Evolutionary conservation across 495 filamentous ascomycete genomes (phyloP), one percentile per base, ranked within the genome.

Genomic region (Hypomontagnella monticulosa): DNA sequence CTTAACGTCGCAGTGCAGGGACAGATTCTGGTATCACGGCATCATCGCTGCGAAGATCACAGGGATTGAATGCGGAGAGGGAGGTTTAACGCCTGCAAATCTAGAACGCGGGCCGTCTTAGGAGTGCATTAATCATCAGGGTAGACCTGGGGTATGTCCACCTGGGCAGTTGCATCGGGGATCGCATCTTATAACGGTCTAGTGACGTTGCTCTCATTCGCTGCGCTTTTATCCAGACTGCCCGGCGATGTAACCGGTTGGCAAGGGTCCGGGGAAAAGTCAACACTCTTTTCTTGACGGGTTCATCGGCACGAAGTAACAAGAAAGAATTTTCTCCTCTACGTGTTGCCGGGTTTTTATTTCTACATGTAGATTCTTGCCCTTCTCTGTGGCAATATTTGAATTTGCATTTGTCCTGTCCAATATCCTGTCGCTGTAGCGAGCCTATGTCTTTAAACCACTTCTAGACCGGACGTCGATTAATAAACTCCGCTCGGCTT

Each of bases 191-290:
- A 18, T 30, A 46, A 41, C 19, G 52, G 56, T 30, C 23, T 47
- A 49, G 32, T 67, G 47, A 19, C 61, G 14, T 12, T 40, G 6
- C 6, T 46, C 14, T 51, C 14, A 63, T 60, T 69, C 55, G 60
- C 14, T 41, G 50, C 4, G 15, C 11, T 47, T 69, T 69, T 69
- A 69, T 56, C 66, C 66, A 61, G 60, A 4, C 51, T 14, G 49
- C 30, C 49, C 49, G 27, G 27, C 49, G 23, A 53, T 61, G 63
- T 40, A 66, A 56, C 63, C 63, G 36, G 19, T 7, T 4, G 40
- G 15, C 66, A 34, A 61, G 66, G 66, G 60, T 63, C 44, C 33
- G 51, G 66, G 60, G 1, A 69, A 40, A 69, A 69, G 63, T 56
- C 50, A 43, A 40, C 42, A 38, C 27, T 48, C 32, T 40, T 37